Percentiles rank a stretch among this genome's conserved stretches.
Conservation (phyloP, 345 rosid species). For the Euphorbia pulcherrima region DNA sequence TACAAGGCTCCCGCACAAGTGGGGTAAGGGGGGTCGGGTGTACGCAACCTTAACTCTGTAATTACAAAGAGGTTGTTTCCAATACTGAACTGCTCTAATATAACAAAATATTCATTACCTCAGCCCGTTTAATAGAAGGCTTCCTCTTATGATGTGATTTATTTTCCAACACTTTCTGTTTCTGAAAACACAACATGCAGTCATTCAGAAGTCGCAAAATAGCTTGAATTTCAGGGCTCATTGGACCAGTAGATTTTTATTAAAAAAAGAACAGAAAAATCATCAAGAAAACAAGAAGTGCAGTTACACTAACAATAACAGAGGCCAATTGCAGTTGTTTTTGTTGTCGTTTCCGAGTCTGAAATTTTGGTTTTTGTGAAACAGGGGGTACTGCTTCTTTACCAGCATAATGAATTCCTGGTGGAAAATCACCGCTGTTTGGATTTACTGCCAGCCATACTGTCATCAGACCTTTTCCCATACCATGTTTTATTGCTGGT, state of each 20-base stretch:
- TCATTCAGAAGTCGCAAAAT: constrained; percentile 25
- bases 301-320: constrained; percentile 45
- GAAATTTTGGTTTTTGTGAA: constrained; percentile 31
- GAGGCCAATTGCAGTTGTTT: constrained; percentile 39
- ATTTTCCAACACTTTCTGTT: constrained; percentile 55
- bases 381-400: constrained; percentile 23
- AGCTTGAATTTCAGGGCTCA: constrained; percentile 9
- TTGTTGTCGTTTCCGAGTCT: constrained; percentile 37
- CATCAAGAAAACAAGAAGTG: constrained; percentile 9
- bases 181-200: constrained; percentile 31
- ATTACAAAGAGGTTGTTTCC: no score
- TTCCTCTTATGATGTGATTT: constrained; percentile 48
- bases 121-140: constrained; percentile 40
- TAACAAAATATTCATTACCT: constrained; percentile 40
- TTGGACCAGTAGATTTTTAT: neutral
- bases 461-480: constrained; percentile 97
- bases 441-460: constrained; percentile 78
- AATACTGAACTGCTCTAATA: constrained; percentile 17
- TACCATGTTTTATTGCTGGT: constrained; percentile 67
- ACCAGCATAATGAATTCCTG: constrained; percentile 42
- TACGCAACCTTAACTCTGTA: no score
- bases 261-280: constrained; percentile 2
- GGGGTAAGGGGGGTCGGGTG: no score
- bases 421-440: constrained; percentile 44
- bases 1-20: no score